A percentile compares a stretch with the other conserved stretches of the same genome.
Conservation (phyloP, 1,284 basidiomycete genomes). For the Sporisorium iseilematis-ciliati region DNA sequence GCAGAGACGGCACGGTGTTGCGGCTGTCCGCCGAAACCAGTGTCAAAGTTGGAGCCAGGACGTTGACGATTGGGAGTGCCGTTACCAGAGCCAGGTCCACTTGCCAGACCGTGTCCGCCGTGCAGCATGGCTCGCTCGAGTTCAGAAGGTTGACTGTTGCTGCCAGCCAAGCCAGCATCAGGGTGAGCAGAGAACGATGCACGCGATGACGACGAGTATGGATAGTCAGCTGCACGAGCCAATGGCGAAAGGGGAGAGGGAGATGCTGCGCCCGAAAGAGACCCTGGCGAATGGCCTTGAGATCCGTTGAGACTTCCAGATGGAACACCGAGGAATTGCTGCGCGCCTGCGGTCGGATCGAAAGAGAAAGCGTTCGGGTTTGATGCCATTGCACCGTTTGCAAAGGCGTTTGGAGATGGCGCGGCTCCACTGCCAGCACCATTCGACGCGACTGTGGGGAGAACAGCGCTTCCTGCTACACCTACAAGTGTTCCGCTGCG, state of each 20-base stretch:
- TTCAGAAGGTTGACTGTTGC: conserved; percentile 15
- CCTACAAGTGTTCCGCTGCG: conserved; percentile 57
- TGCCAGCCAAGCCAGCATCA: conserved; percentile 7
- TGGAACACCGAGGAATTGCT: conserved; percentile 34
- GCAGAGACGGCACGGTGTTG: conserved; percentile 38
- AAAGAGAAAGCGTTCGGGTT: neutral
- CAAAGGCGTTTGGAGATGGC: conserved; percentile 3
- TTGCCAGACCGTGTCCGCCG: conserved; percentile 2
- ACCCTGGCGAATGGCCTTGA: conserved; percentile 10
- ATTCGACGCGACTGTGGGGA: conserved; percentile 21
- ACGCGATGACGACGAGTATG: conserved; percentile 13
- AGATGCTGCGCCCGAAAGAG: conserved; percentile 25
- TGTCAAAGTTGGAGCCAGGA: conserved; percentile 16
- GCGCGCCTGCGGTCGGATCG: conserved; percentile 8
- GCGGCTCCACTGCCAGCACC: neutral
- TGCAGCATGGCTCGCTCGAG: conserved; percentile 41
- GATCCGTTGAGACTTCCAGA: conserved; percentile 6
- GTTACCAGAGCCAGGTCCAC: conserved; percentile 14
- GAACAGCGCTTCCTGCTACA: conserved; percentile 40
- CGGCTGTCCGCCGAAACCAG: conserved; percentile 6
- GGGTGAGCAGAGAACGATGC: conserved; percentile 29
- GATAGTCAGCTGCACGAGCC: conserved; percentile 10
- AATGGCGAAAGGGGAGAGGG: conserved; percentile 23
- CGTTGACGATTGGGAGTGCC: conserved; percentile 23
- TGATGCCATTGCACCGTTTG: conserved; percentile 6